Base-by-base conservation (phyloP, 352 stramenopile genomes). In the Blastocystis sp. region DNA sequence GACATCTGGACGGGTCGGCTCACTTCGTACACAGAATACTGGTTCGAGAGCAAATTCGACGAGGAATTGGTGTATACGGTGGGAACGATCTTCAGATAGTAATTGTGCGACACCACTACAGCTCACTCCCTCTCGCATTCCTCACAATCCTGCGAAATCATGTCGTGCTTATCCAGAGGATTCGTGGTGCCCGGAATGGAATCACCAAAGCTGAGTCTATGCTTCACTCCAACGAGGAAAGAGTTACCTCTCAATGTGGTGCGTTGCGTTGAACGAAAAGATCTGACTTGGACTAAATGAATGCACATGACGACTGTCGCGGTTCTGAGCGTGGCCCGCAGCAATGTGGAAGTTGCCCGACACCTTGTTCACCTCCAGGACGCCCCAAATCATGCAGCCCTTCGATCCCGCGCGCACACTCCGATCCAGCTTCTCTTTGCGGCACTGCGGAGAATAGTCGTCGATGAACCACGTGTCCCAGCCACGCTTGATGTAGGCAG, bases 321-420 rank as follows among this genome's bases (percentile, higher is more conserved):
- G 70, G 35, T 65, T 91, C 21, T 81, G 66, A 3, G 88, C 91
- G 81, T 97, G 94, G 31, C 95, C 95, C 91, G 96, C 94, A 2
- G 95, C 95, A 77, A 97, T 94, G 91, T 98, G 94, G 91, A 98
- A 96, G 80, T 97, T 98, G 6, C 95, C 95, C 12, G 92, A 92
- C 0, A 97, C 95, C 63, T 92, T 91, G 90, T 97, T 97, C 0
- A 97, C 92, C 1, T 91, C 92, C 91, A 97, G 94, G 90, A 93
- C 92, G 62, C 94, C 94, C 29, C 91, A 90, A 39, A 80, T 37
- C 79, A 89, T 89, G 60, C 77, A 74, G n/a, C 90, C 91, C 59
- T 91, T 85, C 24, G 91, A 59, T 29, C 91, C 91, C 90, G 94
- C 92, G 24, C 93, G 88, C 21, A 93, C 92, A 31, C 39, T 69